Conservation (phyloP, 1,284 basidiomycete genomes). For the Blastosporella zonata region DNA sequence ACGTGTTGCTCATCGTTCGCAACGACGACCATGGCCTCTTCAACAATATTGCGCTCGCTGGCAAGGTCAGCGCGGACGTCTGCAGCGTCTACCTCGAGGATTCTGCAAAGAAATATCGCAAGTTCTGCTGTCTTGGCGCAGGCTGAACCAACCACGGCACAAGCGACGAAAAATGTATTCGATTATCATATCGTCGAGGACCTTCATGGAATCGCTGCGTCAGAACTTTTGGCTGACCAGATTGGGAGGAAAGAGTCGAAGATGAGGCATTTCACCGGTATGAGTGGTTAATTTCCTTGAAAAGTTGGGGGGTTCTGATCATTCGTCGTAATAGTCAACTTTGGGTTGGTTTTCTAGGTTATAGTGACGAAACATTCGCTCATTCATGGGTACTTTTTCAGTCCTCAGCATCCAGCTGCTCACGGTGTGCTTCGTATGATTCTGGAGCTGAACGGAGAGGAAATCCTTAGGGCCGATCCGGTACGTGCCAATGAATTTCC, state of each 20-base stretch:
- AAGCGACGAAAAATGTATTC: constrained; percentile 45
- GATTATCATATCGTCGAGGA: constrained; percentile 77
- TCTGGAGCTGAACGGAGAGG: constrained; percentile 96
- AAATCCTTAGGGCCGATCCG: constrained; percentile 89
- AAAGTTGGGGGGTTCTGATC: constrained; percentile 5
- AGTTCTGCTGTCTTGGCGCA: constrained; percentile 28
- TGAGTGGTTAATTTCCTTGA: constrained; percentile 24
- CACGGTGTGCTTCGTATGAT: constrained; percentile 99
- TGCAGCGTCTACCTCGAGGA: constrained; percentile 21
- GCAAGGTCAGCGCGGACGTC: constrained; percentile 32
- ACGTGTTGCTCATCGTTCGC: constrained; percentile 19
- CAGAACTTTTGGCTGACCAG: constrained; percentile 77
- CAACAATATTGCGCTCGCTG: constrained; percentile 42
- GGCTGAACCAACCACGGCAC: constrained; percentile 26
- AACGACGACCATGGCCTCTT: constrained; percentile 47
- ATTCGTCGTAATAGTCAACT: constrained; percentile 64
- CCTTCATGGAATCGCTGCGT: constrained; percentile 73
- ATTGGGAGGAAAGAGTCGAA: constrained; percentile 74
- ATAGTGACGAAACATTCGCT: not conserved
- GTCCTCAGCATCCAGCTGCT: constrained; percentile 97
- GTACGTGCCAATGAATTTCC: constrained; percentile 38
- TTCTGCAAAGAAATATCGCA: constrained; percentile 31
- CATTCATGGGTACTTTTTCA: constrained; percentile 25
- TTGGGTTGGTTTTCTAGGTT: constrained; percentile 55
- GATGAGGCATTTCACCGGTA: constrained; percentile 91